Percentiles rank a stretch among this genome's conserved stretches.
These are phyloP conservation scores for Podosphaera fusca DNA, from an alignment of 2,329 filamentous ascomycete genomes.

Conservation along the genomic window DNA sequence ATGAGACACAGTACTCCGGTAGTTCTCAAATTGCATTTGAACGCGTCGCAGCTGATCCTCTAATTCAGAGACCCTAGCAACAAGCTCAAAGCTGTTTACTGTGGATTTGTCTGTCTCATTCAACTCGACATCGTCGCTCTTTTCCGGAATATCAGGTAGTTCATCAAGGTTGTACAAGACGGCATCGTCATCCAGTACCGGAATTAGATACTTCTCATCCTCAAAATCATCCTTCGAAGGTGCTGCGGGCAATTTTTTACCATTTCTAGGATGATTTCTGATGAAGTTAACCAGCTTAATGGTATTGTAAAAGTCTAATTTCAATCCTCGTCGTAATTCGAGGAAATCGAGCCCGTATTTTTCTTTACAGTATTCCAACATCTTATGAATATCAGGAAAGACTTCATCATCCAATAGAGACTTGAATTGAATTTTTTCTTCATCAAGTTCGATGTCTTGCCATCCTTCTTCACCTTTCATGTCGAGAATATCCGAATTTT, in stretches of 20 bases:
- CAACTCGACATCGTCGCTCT: slow-evolving; percentile 13
- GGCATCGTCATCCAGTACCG: slow-evolving; percentile 71
- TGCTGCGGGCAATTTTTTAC: slow-evolving; percentile 20
- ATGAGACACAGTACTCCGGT: slow-evolving; percentile 18
- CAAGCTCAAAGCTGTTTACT: slow-evolving; percentile 8
- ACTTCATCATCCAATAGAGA: slow-evolving; percentile 45
- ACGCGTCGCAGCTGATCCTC: slow-evolving; percentile 18
- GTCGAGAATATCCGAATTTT: slow-evolving; percentile 20
- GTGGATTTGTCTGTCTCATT: slow-evolving; percentile 12
- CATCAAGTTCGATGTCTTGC: slow-evolving; percentile 38
- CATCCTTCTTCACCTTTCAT: slow-evolving; percentile 25
- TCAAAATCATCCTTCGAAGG: slow-evolving; percentile 39
- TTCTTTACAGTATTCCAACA: slow-evolving; percentile 46
- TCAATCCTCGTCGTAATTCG: slow-evolving; percentile 29
- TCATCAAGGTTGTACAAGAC: slow-evolving; percentile 76
- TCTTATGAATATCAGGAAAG: slow-evolving; percentile 38
- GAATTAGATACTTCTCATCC: slow-evolving; percentile 64
- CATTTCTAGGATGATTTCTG: slow-evolving; percentile 23
- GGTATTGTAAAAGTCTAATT: slow-evolving; percentile 48
- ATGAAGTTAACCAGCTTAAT: slow-evolving; percentile 55
- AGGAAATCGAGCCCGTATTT: slow-evolving; percentile 45
- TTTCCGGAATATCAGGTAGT: slow-evolving; percentile 25
- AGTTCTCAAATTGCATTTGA: slow-evolving; percentile 20
- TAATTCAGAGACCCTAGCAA: slow-evolving; percentile 17
- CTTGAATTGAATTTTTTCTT: slow-evolving; percentile 36